phyloP scores from a whole-genome alignment of 2,329 filamentous ascomycete genomes.

The Pseudogymnoascus sp. region DNA sequence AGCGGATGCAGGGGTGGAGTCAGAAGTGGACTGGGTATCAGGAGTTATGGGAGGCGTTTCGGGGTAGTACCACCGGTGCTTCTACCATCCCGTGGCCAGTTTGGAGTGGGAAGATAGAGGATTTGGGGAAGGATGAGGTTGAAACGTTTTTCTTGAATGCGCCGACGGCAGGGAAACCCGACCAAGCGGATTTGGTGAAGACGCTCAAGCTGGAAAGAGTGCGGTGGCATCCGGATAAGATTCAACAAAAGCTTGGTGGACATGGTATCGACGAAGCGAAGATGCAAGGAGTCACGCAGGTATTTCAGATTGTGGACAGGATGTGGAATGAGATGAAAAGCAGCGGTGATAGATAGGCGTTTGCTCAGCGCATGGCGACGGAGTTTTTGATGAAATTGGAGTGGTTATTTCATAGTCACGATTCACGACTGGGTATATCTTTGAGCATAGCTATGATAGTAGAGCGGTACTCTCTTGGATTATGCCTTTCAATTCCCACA shows the following conservation, averaged over 20 bases:
- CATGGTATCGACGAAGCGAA: constrained; percentile 59
- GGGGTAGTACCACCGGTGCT: constrained; percentile 32
- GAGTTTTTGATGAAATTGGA: not conserved
- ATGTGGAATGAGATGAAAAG: constrained; percentile 55
- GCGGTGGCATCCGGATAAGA: constrained; percentile 96
- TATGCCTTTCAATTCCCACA: not conserved
- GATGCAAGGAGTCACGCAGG: constrained; percentile 73
- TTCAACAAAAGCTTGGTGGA: constrained; percentile 77
- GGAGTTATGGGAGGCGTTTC: constrained; percentile 50
- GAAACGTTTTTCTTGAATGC: constrained; percentile 52
- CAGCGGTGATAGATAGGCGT: not conserved
- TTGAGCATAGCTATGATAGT: not conserved
- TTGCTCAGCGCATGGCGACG: not conserved
- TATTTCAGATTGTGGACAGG: constrained; percentile 83
- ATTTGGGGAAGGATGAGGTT: constrained; percentile 48
- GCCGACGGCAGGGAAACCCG: constrained; percentile 28
- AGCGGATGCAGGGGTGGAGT: constrained; percentile 44
- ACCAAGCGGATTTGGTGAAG: constrained; percentile 33
- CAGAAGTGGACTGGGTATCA: constrained; percentile 59
- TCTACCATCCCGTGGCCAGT: constrained; percentile 55
- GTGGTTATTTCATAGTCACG: not conserved
- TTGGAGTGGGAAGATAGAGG: constrained; percentile 45
- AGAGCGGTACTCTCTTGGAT: not conserved
- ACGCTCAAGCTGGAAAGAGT: constrained; percentile 76
- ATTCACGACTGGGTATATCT: not conserved